Evolutionary conservation across 805 yeast species (phyloP), one percentile per base, ranked within the genome.

Genomic region (Candida silvicultrix): DNA sequence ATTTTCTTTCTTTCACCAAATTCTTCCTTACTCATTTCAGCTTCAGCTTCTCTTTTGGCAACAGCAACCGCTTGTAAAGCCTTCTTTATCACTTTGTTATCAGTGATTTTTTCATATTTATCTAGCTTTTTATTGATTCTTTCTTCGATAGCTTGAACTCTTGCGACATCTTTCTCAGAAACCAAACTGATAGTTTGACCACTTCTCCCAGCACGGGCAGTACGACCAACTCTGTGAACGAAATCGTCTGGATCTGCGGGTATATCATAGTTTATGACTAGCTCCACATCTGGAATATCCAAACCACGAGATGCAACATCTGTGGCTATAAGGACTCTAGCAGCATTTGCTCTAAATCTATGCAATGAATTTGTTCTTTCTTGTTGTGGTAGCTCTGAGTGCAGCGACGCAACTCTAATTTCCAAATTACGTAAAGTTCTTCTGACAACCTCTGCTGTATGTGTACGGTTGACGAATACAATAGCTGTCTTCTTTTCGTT

Each of bases 281-380:
- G 71, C 59, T 83, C 92, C 3, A 94, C 99, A 9, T 80, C 74
- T 11, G 98, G 99, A 46, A 94, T 94, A 74, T 94, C 99, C 53
- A 94, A 75, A 64, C 99, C 99, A 78, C 99, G 81, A 25, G 96
- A 83, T 2, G 97, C 99, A 20, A 94, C 97, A 64, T 94, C 99
- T 0, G 99, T 94, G 8, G 98, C 97, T 16, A 94, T 83, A 45
- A 94, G 68, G 1, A 94, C 88, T 41, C 95, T 76, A 0, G 98
- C 98, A 4, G 96, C 97, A 45, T 87, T 85, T 0, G 98, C 97
- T 58, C 92, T 78, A 68, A 94, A 94, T 57, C 98, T 73, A 53
- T 90, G 98, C 45, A 94, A 70, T 0, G 97, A 87, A 62, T 87
- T 89, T 21, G 92, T 81, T 65, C 99, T 78, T 62, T 94, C 98